Evolutionary conservation across 306 rosid genomes (phyloP).

Genomic region (Cercis canadensis): DNA sequence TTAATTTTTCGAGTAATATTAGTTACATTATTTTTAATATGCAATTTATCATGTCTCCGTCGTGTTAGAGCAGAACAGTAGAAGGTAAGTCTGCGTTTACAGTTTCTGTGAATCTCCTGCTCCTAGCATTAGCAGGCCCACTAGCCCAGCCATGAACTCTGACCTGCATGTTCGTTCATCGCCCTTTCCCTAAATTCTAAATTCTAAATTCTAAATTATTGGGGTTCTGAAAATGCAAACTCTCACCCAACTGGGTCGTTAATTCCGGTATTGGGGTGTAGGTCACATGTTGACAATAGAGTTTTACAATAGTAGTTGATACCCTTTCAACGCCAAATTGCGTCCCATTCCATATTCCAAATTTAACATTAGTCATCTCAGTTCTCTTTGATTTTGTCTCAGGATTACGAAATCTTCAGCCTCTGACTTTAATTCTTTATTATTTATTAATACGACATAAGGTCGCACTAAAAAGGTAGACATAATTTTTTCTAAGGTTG

Average conservation of each 20-base stretch:
- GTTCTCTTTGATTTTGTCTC: not conserved
- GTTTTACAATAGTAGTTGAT: not conserved
- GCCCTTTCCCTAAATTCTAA: too few species aligned
- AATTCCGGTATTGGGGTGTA: slow-evolving; percentile 53
- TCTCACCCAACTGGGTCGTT: slow-evolving; percentile 54
- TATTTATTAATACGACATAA: slow-evolving; percentile 7
- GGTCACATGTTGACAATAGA: too few species aligned
- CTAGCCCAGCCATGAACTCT: not conserved
- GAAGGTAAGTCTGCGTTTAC: too few species aligned
- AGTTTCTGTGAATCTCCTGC: too few species aligned
- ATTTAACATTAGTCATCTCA: slow-evolving; percentile 29
- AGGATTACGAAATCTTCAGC: slow-evolving; percentile 27
- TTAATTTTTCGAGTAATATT: too few species aligned
- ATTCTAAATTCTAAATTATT: too few species aligned
- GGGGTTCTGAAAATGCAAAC: too few species aligned
- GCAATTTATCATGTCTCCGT: too few species aligned
- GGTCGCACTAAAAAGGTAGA: slow-evolving; percentile 23
- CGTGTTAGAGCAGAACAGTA: too few species aligned
- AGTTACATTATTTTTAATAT: too few species aligned
- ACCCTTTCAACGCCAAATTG: too few species aligned
- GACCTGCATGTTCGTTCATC: not conserved
- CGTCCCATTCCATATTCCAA: slow-evolving; percentile 8
- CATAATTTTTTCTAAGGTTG: slow-evolving; percentile 31
- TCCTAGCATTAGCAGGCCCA: not conserved
- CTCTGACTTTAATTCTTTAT: slow-evolving; percentile 22